phyloP scores from a whole-genome alignment of 2,329 filamentous ascomycete genomes.

The Drechslerella coelobrocha region DNA sequence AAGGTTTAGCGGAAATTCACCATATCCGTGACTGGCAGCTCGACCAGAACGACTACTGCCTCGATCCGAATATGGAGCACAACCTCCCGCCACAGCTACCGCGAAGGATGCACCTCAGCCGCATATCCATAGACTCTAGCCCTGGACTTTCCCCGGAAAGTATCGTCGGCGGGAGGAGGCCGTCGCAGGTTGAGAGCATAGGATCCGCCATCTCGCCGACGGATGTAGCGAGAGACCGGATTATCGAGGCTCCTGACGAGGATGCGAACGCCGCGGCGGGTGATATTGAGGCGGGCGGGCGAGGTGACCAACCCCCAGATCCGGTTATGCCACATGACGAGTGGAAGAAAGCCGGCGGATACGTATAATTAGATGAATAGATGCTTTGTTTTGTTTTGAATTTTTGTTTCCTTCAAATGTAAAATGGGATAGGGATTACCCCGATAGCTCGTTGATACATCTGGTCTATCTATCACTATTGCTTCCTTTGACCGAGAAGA shows the following conservation, averaged over 20 bases:
- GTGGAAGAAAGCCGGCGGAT: slow-evolving; percentile 36
- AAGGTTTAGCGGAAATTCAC: slow-evolving; percentile 28
- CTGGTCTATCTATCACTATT: too few species aligned
- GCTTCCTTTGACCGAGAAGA: too few species aligned
- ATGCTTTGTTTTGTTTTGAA: neutral
- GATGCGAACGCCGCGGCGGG: slow-evolving; percentile 1
- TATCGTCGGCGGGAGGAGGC: slow-evolving; percentile 14
- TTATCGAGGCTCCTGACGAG: slow-evolving; percentile 12
- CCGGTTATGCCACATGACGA: slow-evolving; percentile 36
- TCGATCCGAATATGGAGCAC: slow-evolving; percentile 33
- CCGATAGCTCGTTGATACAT: neutral
- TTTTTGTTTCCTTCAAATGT: slow-evolving; percentile 1
- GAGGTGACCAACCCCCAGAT: slow-evolving; percentile 11
- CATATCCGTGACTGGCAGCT: slow-evolving; percentile 48
- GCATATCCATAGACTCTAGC: slow-evolving; percentile 25
- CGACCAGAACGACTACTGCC: slow-evolving; percentile 46
- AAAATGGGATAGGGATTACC: neutral
- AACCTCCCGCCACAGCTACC: slow-evolving; percentile 34
- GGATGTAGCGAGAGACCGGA: slow-evolving; percentile 12
- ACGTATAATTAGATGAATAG: slow-evolving; percentile 25
- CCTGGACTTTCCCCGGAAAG: slow-evolving; percentile 12
- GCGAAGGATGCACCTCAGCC: slow-evolving; percentile 13
- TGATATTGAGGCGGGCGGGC: neutral
- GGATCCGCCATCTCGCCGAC: slow-evolving; percentile 30
- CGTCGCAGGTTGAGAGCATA: slow-evolving; percentile 34